Evolutionary conservation across 495 filamentous ascomycete species (phyloP), one percentile per base, ranked within the genome.

Genomic region (Hypoxylon subgilvum): DNA sequence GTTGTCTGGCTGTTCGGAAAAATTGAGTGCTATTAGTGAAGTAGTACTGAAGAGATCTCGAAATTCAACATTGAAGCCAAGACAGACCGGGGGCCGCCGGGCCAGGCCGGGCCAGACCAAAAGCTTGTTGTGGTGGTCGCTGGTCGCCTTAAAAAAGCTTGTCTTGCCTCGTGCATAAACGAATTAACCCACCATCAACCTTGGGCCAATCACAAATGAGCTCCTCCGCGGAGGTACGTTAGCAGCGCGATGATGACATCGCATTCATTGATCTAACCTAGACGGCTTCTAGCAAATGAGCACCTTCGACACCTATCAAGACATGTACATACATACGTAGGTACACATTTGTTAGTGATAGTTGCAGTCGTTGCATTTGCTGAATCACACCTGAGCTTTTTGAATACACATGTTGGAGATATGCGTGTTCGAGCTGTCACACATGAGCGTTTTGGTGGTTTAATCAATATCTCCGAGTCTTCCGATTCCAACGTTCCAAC

Each of bases 101-200:
- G n/a, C n/a, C n/a, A n/a, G 60, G 39, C 53, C 48, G 48, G 60
- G 6, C 60, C 60, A 63, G 60, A 63, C 49, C 48, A 63, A 57
- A 57, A 63, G 60, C 60, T 57, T 63, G 60, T 57, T 49, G 47
- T 49, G 48, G 53, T 54, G 53, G 54, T 44, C 53, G 48, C 61
- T 54, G 53, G 54, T 44, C 48, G 53, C 49, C 61, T 57, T 57
- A 57, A 64, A 64, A 63, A 64, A 64, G 61, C 61, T 64, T 64
- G 61, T 64, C 61, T 64, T 57, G 36, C 44, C 25, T 57, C 61
- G 43, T 63, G 60, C 60, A 63, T 63, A 57, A 53, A 53, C 48
- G 60, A 63, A 50, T 57, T 21, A 53, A 43, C 30, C 60, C 48
- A 57, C 46, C 28, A 28, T 21, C 14, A 9, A 40, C 44, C 27